phyloP scores from a whole-genome alignment of 139 green algal genomes.

The Zygnema cylindricum region DNA sequence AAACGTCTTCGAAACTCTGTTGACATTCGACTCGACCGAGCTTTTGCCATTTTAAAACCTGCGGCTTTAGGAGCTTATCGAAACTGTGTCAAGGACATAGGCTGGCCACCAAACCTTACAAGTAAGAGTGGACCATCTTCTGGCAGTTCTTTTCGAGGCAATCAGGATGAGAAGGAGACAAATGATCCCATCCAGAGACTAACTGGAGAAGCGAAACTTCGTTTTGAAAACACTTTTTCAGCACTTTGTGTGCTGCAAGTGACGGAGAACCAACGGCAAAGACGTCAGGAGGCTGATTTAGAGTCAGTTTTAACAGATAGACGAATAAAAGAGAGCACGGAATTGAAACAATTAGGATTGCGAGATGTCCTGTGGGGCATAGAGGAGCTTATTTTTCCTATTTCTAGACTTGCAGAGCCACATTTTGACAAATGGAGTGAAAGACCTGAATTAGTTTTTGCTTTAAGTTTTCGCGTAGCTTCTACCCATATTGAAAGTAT shows the following conservation, averaged over 20 bases:
- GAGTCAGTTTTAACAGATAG: not conserved
- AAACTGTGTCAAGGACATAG: not conserved
- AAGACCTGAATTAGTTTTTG: constrained; percentile 35
- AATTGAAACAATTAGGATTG: not conserved
- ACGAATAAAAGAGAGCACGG: not conserved
- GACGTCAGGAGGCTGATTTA: constrained; percentile 13
- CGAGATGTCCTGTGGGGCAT: constrained; percentile 12
- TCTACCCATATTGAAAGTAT: not conserved
- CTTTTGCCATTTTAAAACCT: not conserved
- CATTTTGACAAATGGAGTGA: constrained; percentile 29
- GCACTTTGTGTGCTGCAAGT: constrained; percentile 1
- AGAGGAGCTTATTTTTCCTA: constrained; percentile 13
- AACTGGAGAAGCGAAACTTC: not conserved
- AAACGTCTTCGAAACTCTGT: not conserved
- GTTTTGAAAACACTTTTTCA: constrained; percentile 16
- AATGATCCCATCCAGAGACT: not conserved
- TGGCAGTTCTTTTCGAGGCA: not conserved
- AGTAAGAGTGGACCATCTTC: not conserved
- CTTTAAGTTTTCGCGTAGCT: constrained; percentile 2
- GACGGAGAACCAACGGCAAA: not conserved
- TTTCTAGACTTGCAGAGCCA: constrained; percentile 7
- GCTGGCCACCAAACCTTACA: not conserved
- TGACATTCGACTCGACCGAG: constrained; percentile 14
- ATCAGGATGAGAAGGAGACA: not conserved
- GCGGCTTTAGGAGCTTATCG: not conserved